phyloP scores from a whole-genome alignment of 2,329 filamentous ascomycete species.

The Ilyonectria robusta region DNA sequence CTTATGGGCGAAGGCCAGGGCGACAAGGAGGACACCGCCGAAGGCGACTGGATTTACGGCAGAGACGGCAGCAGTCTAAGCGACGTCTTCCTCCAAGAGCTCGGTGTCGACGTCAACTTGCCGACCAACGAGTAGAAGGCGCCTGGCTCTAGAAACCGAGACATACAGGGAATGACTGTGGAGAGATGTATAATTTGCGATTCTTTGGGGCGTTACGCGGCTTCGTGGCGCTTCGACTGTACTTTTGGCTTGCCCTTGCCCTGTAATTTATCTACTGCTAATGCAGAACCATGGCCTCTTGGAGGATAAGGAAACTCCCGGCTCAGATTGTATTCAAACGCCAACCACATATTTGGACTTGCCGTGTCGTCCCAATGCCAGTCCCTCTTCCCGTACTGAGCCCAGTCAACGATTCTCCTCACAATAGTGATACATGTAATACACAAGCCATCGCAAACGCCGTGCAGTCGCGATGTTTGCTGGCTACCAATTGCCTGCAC shows the following conservation, averaged over 20 bases:
- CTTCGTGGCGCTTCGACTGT: constrained; percentile 28
- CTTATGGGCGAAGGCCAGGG: constrained; percentile 76
- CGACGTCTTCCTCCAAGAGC: constrained; percentile 80
- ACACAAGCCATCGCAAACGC: constrained; percentile 12
- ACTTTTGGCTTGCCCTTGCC: constrained; percentile 10
- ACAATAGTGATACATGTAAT: constrained; percentile 29
- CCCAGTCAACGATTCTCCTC: not conserved
- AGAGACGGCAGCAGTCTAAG: constrained; percentile 85
- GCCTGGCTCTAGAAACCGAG: not conserved
- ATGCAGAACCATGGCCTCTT: constrained; percentile 14
- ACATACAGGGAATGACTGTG: not conserved
- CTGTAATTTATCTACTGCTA: constrained; percentile 40
- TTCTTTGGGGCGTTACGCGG: constrained; percentile 20
- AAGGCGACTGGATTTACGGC: constrained; percentile 88
- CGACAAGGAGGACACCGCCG: constrained; percentile 82
- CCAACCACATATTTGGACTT: constrained; percentile 5
- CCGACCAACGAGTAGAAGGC: constrained; percentile 46
- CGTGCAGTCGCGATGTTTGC: not conserved
- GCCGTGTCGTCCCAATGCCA: not conserved
- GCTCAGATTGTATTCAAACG: constrained; percentile 37
- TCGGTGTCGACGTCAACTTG: constrained; percentile 74
- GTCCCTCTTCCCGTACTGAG: not conserved
- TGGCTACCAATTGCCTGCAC: not conserved
- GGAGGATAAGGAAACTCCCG: constrained; percentile 20
- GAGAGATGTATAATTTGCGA: constrained; percentile 23